These are phyloP conservation scores for Isoetes engelmannii DNA, from an alignment of 83 land plant genomes.

Conservation along the genomic window DNA sequence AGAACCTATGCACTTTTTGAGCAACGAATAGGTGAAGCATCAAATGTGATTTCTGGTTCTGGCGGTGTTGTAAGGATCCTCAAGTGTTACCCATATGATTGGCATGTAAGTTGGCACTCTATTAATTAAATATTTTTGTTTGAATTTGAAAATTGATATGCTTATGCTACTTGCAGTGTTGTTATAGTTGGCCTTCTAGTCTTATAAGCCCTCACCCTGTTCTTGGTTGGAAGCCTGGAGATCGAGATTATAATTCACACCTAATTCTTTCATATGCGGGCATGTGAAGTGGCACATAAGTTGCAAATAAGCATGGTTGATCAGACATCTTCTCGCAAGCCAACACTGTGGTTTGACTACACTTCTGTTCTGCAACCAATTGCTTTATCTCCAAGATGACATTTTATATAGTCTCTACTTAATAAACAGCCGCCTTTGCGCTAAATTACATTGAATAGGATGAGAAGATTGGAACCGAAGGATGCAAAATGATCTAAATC, in stretches of 20 bases:
- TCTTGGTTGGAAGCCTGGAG: not conserved
- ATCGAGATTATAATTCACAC: not conserved
- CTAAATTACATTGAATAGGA: no score
- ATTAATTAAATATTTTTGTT: not conserved
- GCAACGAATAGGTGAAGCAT: constrained; percentile 54
- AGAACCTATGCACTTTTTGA: constrained; percentile 38
- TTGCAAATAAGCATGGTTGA: no score
- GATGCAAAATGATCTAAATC: no score
- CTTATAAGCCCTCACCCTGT: no score
- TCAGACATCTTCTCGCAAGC: no score
- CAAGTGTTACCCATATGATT: constrained; percentile 41
- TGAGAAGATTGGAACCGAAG: no score
- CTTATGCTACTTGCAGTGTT: not conserved
- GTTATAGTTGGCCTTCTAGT: no score
- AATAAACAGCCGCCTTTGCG: no score
- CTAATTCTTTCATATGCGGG: not conserved
- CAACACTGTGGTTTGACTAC: no score
- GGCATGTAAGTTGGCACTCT: constrained; percentile 37
- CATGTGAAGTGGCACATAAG: not conserved
- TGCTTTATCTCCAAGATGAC: no score
- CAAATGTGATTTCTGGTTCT: constrained; percentile 46
- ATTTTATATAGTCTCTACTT: no score
- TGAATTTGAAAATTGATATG: not conserved
- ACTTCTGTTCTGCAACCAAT: no score
- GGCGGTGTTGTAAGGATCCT: constrained; percentile 55